Evolutionary conservation across 805 yeast genomes (phyloP).

Genomic region (Debaryomyces tyrocola): DNA sequence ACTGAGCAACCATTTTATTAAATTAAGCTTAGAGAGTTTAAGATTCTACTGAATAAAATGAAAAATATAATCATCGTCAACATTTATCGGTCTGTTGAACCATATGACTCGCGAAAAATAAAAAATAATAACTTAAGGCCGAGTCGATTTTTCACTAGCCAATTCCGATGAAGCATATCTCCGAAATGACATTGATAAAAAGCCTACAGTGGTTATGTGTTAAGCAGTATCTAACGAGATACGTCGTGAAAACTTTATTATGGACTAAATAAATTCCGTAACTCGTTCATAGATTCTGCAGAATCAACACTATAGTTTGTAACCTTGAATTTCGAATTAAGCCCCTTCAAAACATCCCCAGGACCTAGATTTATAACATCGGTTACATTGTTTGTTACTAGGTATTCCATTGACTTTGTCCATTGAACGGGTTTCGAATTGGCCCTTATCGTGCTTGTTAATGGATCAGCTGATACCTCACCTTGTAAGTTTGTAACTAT

Average conservation of each 20-base stretch:
- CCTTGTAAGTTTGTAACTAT: slow-evolving; percentile 41
- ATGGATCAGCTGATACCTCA: slow-evolving; percentile 16
- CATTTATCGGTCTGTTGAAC: background rate
- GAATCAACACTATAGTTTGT: slow-evolving; percentile 8
- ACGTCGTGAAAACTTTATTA: too few relatives aligned
- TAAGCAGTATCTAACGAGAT: too few relatives aligned
- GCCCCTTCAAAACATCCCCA: slow-evolving; percentile 31
- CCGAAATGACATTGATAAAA: too few relatives aligned
- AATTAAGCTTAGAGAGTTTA: background rate
- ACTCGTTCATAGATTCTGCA: slow-evolving; percentile 4
- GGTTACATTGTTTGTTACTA: slow-evolving; percentile 14
- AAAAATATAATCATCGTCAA: slow-evolving; percentile 1
- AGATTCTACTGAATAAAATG: background rate
- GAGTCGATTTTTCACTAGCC: background rate
- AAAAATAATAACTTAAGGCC: background rate
- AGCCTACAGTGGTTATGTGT: too few relatives aligned
- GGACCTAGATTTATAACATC: slow-evolving; percentile 39
- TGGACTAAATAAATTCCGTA: background rate
- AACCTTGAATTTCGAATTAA: slow-evolving; percentile 17
- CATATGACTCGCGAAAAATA: slow-evolving; percentile 3
- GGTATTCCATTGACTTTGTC: slow-evolving; percentile 30
- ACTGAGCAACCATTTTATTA: slow-evolving; percentile 28
- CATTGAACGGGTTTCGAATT: slow-evolving; percentile 48
- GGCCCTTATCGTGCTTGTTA: slow-evolving; percentile 35
- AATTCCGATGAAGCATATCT: too few relatives aligned